Percentiles rank a stretch among this genome's conserved stretches.
Evolutionary conservation across 2,329 filamentous ascomycete species (phyloP).

Genomic region (Hyphodiscus sp.): DNA sequence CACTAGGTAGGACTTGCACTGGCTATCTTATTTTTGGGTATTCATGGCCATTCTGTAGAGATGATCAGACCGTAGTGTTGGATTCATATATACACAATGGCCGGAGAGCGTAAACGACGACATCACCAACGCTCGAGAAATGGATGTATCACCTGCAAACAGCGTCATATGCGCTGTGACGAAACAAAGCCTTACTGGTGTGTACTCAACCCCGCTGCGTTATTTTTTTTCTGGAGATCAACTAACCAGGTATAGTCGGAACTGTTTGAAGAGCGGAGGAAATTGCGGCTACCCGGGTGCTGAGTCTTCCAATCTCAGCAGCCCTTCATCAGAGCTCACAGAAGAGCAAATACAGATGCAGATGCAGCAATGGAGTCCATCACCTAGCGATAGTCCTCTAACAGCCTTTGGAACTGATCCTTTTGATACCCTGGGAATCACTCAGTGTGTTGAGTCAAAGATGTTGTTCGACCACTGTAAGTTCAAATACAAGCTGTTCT

Average conservation of each 20-base stretch:
- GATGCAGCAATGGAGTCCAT: background rate
- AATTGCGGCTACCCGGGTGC: slow-evolving; percentile 1
- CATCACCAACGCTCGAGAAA: slow-evolving; percentile 2
- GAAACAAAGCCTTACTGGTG: slow-evolving; percentile 3
- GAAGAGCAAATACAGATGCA: background rate
- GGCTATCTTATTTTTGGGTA: background rate
- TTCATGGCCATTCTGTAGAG: background rate
- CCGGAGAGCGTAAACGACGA: background rate
- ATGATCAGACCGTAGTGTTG: background rate
- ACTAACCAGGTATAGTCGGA: slow-evolving; percentile 1
- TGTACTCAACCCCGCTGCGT: background rate
- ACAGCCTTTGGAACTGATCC: slow-evolving; percentile 3
- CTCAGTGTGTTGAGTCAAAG: background rate
- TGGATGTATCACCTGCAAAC: slow-evolving; percentile 3
- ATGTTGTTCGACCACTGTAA: slow-evolving; percentile 3
- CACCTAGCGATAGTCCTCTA: background rate
- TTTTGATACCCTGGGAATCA: slow-evolving; percentile 2
- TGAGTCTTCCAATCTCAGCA: background rate
- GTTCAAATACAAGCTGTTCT: background rate
- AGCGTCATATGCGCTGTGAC: slow-evolving; percentile 1
- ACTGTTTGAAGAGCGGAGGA: slow-evolving; percentile 2
- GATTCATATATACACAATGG: background rate
- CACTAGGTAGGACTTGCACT: background rate
- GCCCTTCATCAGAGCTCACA: background rate
- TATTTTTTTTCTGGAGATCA: background rate